phyloP scores from a whole-genome alignment of 768 basidiomycete species.

The Tulasnella sp. region DNA sequence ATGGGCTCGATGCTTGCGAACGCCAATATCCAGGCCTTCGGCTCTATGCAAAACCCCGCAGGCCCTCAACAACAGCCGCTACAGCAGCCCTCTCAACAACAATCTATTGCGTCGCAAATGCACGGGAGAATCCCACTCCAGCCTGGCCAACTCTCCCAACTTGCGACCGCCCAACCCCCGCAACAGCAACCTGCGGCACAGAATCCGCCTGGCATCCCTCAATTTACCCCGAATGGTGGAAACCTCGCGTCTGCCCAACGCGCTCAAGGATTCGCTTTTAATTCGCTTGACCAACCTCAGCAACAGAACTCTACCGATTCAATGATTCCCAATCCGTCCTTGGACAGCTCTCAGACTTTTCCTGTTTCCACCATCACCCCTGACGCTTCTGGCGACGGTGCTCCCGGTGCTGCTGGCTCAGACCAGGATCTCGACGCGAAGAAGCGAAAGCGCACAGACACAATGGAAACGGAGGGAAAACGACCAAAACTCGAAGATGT shows the following conservation, averaged over 20 bases:
- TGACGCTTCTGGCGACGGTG: too few species aligned
- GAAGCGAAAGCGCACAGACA: slow-evolving; percentile 55
- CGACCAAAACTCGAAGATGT: slow-evolving; percentile 37
- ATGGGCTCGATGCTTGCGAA: neutral
- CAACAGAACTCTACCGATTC: neutral
- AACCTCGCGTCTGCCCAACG: too few species aligned
- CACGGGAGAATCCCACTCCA: neutral
- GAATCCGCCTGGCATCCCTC: neutral
- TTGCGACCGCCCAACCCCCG: slow-evolving; percentile 2
- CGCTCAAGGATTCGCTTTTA: too few species aligned
- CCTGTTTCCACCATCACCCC: too few species aligned
- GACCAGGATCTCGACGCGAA: slow-evolving; percentile 53
- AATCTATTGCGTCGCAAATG: neutral
- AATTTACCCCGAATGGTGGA: too few species aligned
- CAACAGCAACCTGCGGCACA: slow-evolving; percentile 8
- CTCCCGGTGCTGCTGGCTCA: slow-evolving; percentile 32
- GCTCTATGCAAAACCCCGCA: neutral
- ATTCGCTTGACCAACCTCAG: too few species aligned
- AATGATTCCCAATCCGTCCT: neutral
- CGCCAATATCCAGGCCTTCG: slow-evolving; percentile 2
- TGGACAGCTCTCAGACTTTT: too few species aligned
- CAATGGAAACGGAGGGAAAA: slow-evolving; percentile 54
- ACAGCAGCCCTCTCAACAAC: slow-evolving; percentile 7
- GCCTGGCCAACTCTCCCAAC: neutral
- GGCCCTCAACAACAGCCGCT: neutral